Evolutionary conservation across 768 basidiomycete genomes (phyloP).

Genomic region (Tephrocybe rancida): DNA sequence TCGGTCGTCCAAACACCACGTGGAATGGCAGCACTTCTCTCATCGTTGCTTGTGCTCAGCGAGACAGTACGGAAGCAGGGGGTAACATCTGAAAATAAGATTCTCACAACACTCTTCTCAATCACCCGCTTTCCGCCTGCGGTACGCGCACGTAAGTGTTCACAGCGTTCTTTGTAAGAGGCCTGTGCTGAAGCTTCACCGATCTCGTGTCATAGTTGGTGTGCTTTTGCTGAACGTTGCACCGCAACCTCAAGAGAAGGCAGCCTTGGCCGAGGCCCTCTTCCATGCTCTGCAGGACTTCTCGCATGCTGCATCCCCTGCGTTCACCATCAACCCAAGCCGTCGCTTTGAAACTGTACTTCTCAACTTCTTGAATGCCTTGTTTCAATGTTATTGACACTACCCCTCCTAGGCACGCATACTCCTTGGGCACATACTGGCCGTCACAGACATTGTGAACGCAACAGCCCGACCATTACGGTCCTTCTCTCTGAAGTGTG

Average conservation of each 20-base stretch:
- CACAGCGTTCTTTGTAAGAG: background rate
- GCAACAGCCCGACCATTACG: constrained; percentile 14
- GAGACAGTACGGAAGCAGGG: constrained; percentile 22
- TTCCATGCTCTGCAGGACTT: constrained; percentile 25
- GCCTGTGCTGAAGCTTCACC: background rate
- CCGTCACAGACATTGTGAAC: constrained; percentile 7
- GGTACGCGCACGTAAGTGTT: constrained; percentile 24
- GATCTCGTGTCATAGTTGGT: constrained; percentile 18
- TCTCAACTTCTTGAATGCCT: background rate
- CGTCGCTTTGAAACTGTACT: constrained; percentile 12
- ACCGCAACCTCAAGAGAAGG: constrained; percentile 22
- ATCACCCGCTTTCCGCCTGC: constrained; percentile 28
- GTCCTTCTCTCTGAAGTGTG: constrained; percentile 10
- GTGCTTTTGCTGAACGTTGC: constrained; percentile 22
- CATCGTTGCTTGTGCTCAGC: constrained; percentile 27
- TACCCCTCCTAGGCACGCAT: background rate
- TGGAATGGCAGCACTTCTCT: constrained; percentile 31
- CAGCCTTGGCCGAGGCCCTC: constrained; percentile 23
- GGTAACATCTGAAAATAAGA: constrained; percentile 13
- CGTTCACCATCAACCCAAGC: constrained; percentile 12
- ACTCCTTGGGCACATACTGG: constrained; percentile 6
- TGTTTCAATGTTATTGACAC: background rate
- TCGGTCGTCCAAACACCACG: constrained; percentile 23
- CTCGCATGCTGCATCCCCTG: constrained; percentile 14
- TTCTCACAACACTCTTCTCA: constrained; percentile 22